phyloP scores from a whole-genome alignment of 371 early-diverging fungal genomes.

The Lichtheimia ornata region DNA sequence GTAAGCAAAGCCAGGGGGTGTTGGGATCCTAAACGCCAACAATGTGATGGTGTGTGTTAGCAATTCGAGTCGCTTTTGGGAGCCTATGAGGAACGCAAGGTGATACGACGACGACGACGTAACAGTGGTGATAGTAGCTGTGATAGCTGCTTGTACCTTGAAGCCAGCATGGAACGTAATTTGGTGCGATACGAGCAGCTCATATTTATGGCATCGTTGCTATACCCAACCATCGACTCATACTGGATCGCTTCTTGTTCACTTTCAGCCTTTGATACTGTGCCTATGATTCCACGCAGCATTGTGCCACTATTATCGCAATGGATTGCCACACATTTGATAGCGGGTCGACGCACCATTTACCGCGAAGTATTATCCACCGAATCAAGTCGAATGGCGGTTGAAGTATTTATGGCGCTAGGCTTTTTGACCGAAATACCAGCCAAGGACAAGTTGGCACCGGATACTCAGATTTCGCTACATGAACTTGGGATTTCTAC shows the following conservation, averaged over 20 bases:
- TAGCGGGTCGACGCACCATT: slow-evolving; percentile 46
- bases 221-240: slow-evolving; percentile 51
- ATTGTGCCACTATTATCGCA: slow-evolving; percentile 46
- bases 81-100: slow-evolving; percentile 24
- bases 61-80: slow-evolving; percentile 31
- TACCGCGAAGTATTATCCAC: slow-evolving; percentile 53
- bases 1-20: slow-evolving; percentile 8
- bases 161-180: slow-evolving; percentile 38
- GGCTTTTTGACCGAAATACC: slow-evolving; percentile 46
- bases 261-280: slow-evolving; percentile 48
- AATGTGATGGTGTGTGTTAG: slow-evolving; percentile 8
- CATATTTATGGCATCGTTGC: slow-evolving; percentile 43
- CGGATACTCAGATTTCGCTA: slow-evolving; percentile 45
- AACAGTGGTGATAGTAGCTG: slow-evolving; percentile 4
- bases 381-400: slow-evolving; percentile 44
- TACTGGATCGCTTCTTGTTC: slow-evolving; percentile 58
- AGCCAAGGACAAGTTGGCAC: slow-evolving; percentile 44
- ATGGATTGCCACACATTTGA: slow-evolving; percentile 55
- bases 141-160: slow-evolving; percentile 14
- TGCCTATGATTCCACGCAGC: slow-evolving; percentile 49
- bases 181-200: slow-evolving; percentile 41
- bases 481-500: slow-evolving; percentile 52
- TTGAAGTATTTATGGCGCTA: slow-evolving; percentile 46
- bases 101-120: slow-evolving; percentile 20
- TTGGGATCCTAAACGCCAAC: no score